A percentile compares a stretch with the other conserved stretches of the same genome.
Conservation (phyloP, 495 filamentous ascomycete genomes). For the Lophiostoma macrostomum region DNA sequence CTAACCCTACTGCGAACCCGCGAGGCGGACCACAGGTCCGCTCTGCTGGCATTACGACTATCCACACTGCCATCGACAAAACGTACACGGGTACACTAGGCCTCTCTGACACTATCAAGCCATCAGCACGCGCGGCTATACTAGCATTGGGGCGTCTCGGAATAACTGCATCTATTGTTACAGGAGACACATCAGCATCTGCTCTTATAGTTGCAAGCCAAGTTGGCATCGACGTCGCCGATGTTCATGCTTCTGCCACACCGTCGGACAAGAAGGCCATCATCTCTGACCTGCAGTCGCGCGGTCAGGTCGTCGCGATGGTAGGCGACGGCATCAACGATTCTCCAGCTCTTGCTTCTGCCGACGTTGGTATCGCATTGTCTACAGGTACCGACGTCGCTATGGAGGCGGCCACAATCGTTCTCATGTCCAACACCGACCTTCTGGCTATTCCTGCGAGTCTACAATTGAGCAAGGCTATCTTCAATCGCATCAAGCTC, state of each 20-base stretch:
- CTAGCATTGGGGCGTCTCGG: constrained; percentile 79
- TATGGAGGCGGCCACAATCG: constrained; percentile 95
- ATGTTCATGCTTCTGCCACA: constrained; percentile 78
- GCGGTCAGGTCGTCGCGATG: constrained; percentile 83
- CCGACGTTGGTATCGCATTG: constrained; percentile 89
- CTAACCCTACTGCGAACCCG: constrained; percentile 36
- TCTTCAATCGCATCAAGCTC: constrained; percentile 89
- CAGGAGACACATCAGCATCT: constrained; percentile 81
- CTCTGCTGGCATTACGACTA: constrained; percentile 71
- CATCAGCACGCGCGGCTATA: constrained; percentile 76
- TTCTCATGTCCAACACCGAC: constrained; percentile 89
- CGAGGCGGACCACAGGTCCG: constrained; percentile 37
- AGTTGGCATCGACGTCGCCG: constrained; percentile 71
- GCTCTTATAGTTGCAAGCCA: constrained; percentile 76
- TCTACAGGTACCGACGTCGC: constrained; percentile 92
- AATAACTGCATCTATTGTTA: constrained; percentile 85
- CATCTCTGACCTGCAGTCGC: constrained; percentile 67
- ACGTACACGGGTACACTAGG: constrained; percentile 75
- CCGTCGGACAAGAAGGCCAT: constrained; percentile 87
- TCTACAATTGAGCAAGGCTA: constrained; percentile 74
- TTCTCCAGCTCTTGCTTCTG: constrained; percentile 90
- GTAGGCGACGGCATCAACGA: constrained; percentile 99
- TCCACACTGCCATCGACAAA: constrained; percentile 84
- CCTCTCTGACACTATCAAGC: constrained; percentile 87
- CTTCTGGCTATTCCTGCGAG: constrained; percentile 87